phyloP scores from a whole-genome alignment of 2,329 filamentous ascomycete genomes.

The Trichoderma sp. region DNA sequence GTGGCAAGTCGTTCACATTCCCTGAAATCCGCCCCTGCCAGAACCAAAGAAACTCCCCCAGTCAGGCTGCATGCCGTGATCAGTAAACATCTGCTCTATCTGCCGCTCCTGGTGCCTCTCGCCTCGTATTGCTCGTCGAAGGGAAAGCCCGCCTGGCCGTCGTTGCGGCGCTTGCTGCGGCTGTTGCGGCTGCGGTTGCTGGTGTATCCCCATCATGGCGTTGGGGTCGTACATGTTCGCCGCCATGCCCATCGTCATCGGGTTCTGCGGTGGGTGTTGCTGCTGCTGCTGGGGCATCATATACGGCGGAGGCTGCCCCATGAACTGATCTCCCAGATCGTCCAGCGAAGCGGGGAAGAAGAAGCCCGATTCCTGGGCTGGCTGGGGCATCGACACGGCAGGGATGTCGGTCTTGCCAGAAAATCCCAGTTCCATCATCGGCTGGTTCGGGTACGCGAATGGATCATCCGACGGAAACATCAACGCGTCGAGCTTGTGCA shows the following conservation, averaged over 20 bases:
- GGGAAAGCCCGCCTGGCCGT: conserved; percentile 38
- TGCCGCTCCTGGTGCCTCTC: conserved; percentile 43
- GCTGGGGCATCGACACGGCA: conserved; percentile 40
- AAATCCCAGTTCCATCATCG: conserved; percentile 63
- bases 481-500: conserved; percentile 73
- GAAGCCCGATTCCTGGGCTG: conserved; percentile 47
- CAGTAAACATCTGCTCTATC: conserved; percentile 55
- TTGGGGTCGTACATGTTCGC: conserved; percentile 50
- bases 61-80: conserved; percentile 50
- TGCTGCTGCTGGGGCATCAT: conserved; percentile 54
- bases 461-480: conserved; percentile 82
- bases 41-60: conserved; percentile 53
- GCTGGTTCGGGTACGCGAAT: conserved; percentile 77
- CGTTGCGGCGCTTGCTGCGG: conserved; percentile 33
- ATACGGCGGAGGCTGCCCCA: conserved; percentile 71
- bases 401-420: conserved; percentile 42
- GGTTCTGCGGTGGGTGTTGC: conserved; percentile 31
- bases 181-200: conserved; percentile 32
- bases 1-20: conserved; percentile 44
- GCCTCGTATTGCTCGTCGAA: conserved; percentile 32
- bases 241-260: conserved; percentile 48
- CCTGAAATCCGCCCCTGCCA: conserved; percentile 48
- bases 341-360: conserved; percentile 59
- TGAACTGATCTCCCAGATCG: conserved; percentile 72
- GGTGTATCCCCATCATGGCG: conserved; percentile 47